phyloP scores from a whole-genome alignment of 345 rosid genomes.

The Laguncularia racemosa region DNA sequence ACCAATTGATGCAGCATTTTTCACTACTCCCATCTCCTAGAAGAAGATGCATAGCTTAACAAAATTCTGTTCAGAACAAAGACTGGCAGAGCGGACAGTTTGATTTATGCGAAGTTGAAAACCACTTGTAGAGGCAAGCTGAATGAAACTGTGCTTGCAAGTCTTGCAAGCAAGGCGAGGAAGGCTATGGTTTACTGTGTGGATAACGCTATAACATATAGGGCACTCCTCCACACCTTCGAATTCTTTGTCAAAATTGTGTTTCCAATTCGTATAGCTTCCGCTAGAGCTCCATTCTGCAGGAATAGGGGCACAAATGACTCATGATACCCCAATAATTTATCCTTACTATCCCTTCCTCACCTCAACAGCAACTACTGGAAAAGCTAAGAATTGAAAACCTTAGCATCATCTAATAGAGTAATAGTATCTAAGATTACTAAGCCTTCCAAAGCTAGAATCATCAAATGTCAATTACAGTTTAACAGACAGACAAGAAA shows the following conservation, averaged over 20 bases:
- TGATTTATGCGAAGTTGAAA: slow-evolving; percentile 82
- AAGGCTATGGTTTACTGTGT: slow-evolving; percentile 77
- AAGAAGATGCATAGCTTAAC: no score
- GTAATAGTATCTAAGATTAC: no score
- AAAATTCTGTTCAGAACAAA: slow-evolving; percentile 41
- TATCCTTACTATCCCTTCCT: no score
- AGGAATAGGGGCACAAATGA: not conserved
- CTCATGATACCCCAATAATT: no score
- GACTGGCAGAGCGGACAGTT: slow-evolving; percentile 95
- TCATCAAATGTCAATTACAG: no score
- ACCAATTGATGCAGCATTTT: no score
- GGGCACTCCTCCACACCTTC: slow-evolving; percentile 99
- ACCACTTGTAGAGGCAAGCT: slow-evolving; percentile 94
- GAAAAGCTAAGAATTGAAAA: no score
- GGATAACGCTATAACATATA: slow-evolving; percentile 95
- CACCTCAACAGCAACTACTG: no score
- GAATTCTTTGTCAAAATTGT: slow-evolving; percentile 88
- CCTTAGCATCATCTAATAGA: no score
- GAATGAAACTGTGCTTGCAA: slow-evolving; percentile 93
- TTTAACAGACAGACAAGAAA: no score
- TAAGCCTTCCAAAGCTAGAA: no score
- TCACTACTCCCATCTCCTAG: no score
- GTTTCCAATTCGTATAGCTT: slow-evolving; percentile 91
- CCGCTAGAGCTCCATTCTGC: slow-evolving; percentile 96
- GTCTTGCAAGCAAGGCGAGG: slow-evolving; percentile 93